phyloP scores from a whole-genome alignment of 139 green algal genomes.

The Chlorella sp. region DNA sequence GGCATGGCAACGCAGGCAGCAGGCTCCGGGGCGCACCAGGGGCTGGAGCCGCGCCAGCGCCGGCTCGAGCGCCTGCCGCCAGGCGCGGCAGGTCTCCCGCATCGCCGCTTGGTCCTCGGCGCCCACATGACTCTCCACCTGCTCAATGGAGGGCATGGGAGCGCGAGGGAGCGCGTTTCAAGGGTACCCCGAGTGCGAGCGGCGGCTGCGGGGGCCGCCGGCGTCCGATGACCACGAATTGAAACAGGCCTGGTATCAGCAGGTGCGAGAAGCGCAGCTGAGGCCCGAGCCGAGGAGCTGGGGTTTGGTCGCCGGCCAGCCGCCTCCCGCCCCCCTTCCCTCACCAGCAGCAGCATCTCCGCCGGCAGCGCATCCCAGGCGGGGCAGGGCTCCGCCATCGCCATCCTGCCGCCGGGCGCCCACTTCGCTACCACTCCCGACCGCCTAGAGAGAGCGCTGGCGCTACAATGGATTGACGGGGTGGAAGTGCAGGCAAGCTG shows the following conservation, averaged over 20 bases:
- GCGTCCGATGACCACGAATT: no score
- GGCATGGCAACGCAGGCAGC: background rate
- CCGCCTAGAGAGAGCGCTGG: background rate
- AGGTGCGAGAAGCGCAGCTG: no score
- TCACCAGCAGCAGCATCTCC: background rate
- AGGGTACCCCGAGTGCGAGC: no score
- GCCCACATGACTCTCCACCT: background rate
- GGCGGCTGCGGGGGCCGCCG: no score
- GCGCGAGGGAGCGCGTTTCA: no score
- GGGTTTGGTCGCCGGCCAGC: background rate
- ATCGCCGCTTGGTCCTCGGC: background rate
- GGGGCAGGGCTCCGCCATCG: background rate
- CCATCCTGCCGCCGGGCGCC: background rate
- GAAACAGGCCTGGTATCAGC: no score
- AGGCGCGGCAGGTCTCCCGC: background rate
- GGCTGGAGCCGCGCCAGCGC: background rate
- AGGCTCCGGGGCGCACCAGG: conserved; percentile 1
- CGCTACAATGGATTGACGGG: background rate
- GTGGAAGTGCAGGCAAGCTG: background rate
- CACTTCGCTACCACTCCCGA: background rate
- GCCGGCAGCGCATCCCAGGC: background rate
- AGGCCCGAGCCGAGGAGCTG: background rate
- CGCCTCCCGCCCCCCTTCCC: background rate
- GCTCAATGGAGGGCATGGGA: no score
- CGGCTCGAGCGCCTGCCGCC: background rate